Base-by-base conservation (phyloP, 139 green algal genomes). In the Eudorina sp. region DNA sequence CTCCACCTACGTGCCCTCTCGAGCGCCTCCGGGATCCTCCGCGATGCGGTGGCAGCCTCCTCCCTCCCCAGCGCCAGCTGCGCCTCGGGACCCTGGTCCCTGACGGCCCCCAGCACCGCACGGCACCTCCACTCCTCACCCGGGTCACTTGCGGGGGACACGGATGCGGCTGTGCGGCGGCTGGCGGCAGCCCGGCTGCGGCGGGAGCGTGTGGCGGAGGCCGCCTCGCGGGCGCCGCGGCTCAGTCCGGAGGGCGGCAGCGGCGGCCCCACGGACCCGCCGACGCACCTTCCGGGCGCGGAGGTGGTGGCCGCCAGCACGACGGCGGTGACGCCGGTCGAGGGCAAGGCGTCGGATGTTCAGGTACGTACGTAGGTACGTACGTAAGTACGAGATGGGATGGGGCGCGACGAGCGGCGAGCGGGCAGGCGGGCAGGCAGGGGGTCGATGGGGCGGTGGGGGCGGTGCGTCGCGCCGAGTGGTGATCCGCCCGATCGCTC, bases 331-430 rank as follows among this genome's bases (percentile, higher is more conserved):
- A 84, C 70, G 19, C 88, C 88, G 2, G 38, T 43, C 3, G 88
- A 91, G 62, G 62, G 76, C 27, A 38, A 46, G 43, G 88, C 88
- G 0, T 82, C 88, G 25, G 81, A 89, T 19, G 41, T 41, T 4
- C 88, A 91, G 80, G 66, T 90, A 72, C n/a, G n/a, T n/a, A n/a
- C n/a, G n/a, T n/a, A n/a, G n/a, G n/a, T n/a, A n/a, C n/a, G n/a
- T n/a, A n/a, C n/a, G n/a, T n/a, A n/a, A n/a, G n/a, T n/a, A n/a
- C n/a, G n/a, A n/a, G n/a, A n/a, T n/a, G n/a, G n/a, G n/a, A n/a
- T n/a, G n/a, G n/a, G n/a, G n/a, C n/a, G n/a, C n/a, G n/a, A n/a
- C n/a, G 51, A 13, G 51, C 51, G 51, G 51, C 13, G 51, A 58
- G 13, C 13, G 51, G 51, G 51, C 13, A 13, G 51, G 51, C 13